Conservation (phyloP, 305 asterid genomes). For the Euphrasia arctica region DNA sequence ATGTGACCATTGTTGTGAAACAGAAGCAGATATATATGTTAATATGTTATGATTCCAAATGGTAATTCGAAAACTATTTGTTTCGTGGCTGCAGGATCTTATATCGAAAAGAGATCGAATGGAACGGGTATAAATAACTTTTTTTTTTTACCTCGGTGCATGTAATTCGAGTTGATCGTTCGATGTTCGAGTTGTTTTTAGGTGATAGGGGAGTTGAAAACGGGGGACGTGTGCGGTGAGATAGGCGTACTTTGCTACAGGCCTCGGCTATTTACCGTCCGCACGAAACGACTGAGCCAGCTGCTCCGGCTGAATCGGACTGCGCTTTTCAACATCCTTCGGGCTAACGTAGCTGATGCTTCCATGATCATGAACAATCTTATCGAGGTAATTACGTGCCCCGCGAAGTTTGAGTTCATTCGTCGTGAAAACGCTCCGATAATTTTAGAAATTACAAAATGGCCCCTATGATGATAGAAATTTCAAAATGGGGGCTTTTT, state of each 20-base stretch:
- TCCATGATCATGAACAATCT: constrained; percentile 73
- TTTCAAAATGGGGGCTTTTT: no score
- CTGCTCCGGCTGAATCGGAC: constrained; percentile 64
- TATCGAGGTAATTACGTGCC: constrained; percentile 47
- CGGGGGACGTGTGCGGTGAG: constrained; percentile 74
- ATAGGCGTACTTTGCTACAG: constrained; percentile 79
- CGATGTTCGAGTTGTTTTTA: constrained; percentile 19
- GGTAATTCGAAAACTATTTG: constrained; percentile 21
- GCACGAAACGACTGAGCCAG: constrained; percentile 72
- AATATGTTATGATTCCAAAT: no score
- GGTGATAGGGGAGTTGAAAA: constrained; percentile 51
- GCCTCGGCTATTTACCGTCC: constrained; percentile 74
- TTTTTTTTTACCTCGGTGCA: neutral
- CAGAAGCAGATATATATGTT: no score
- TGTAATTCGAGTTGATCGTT: neutral
- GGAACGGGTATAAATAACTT: constrained; percentile 40
- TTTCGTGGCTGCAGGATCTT: constrained; percentile 49
- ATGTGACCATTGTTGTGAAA: no score
- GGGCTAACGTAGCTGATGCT: constrained; percentile 78
- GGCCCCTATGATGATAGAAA: neutral
- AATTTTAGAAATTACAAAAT: neutral
- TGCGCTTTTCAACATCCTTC: constrained; percentile 57
- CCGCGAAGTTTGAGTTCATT: neutral
- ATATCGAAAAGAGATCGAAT: constrained; percentile 37
- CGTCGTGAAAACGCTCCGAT: neutral